Percentiles rank a stretch among this genome's conserved stretches.
phyloP scores from a whole-genome alignment of 1,284 basidiomycete genomes.

The Tilletia setariae region DNA sequence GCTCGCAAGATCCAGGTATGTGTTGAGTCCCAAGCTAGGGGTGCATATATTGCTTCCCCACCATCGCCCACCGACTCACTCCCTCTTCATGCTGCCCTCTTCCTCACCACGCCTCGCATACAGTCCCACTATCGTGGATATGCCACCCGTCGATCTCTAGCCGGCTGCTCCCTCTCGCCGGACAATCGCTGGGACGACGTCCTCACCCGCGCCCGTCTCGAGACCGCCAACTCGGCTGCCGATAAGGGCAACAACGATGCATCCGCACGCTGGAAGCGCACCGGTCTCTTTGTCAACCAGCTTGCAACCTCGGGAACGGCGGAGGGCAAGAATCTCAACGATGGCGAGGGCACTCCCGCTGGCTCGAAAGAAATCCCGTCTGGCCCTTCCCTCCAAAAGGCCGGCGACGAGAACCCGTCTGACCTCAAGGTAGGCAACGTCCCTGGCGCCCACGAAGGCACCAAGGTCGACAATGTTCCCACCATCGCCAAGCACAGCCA shows the following conservation, averaged over 20 bases:
- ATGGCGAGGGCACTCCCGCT: constrained; percentile 26
- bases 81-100: too few species aligned
- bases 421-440: constrained; percentile 37
- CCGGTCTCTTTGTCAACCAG: constrained; percentile 38
- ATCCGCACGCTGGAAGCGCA: constrained; percentile 37
- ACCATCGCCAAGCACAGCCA: constrained; percentile 34
- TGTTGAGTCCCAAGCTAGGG: too few species aligned
- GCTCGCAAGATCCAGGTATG: constrained; percentile 8
- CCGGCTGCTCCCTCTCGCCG: constrained; percentile 38
- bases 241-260: constrained; percentile 32
- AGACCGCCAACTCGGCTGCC: constrained; percentile 35
- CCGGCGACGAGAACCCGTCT: constrained; percentile 16
- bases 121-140: constrained; percentile 44
- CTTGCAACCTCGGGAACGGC: constrained; percentile 23
- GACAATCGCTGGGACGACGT: constrained; percentile 42
- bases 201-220: constrained; percentile 31
- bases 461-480: constrained; percentile 45
- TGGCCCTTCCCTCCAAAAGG: constrained; percentile 28
- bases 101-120: too few species aligned
- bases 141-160: constrained; percentile 31
- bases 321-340: constrained; percentile 28
- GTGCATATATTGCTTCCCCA: too few species aligned
- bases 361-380: constrained; percentile 18
- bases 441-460: constrained; percentile 36
- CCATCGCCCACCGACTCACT: too few species aligned